Conservation (phyloP, 2,329 filamentous ascomycete species). For the Trichoderma brevicompactum region DNA sequence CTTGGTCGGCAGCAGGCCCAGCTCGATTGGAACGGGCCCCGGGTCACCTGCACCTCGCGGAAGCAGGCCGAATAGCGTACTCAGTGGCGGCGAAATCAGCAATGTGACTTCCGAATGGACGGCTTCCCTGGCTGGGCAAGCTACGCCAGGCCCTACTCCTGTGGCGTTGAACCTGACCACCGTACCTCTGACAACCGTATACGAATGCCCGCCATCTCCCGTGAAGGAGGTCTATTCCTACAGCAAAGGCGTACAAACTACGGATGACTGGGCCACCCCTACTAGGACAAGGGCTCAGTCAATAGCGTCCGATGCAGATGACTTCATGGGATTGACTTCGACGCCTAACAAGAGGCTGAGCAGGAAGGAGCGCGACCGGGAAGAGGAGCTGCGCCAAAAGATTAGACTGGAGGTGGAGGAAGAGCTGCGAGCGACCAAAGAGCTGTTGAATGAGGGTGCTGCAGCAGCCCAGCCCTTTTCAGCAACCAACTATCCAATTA, state of each 20-base stretch:
- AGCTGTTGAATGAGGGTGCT: conserved; percentile 56
- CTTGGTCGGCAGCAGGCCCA: conserved; percentile 76
- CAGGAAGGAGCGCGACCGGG: conserved; percentile 76
- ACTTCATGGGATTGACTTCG: conserved; percentile 56
- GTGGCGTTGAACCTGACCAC: conserved; percentile 73
- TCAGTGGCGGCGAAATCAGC: conserved; percentile 81
- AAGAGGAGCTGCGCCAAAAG: conserved; percentile 86
- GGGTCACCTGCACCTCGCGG: conserved; percentile 68
- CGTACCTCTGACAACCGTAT: conserved; percentile 73
- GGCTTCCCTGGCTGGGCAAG: conserved; percentile 50
- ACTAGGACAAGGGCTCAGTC: conserved; percentile 51
- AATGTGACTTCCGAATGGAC: conserved; percentile 69
- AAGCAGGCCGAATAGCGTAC: conserved; percentile 85
- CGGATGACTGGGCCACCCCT: conserved; percentile 69
- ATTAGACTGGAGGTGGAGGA: conserved; percentile 90
- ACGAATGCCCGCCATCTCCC: conserved; percentile 76
- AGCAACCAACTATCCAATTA: conserved; percentile 70
- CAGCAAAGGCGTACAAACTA: conserved; percentile 94
- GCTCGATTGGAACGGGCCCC: conserved; percentile 66
- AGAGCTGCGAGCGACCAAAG: conserved; percentile 76
- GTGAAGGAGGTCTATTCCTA: conserved; percentile 90
- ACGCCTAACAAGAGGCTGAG: conserved; percentile 75
- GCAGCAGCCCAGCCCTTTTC: conserved; percentile 34
- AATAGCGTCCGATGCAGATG: conserved; percentile 63
- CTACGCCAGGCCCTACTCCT: conserved; percentile 39